These are phyloP conservation scores for Tylopilus plumbeoviolaceoides DNA, from an alignment of 768 basidiomycete genomes.

Conservation along the genomic window DNA sequence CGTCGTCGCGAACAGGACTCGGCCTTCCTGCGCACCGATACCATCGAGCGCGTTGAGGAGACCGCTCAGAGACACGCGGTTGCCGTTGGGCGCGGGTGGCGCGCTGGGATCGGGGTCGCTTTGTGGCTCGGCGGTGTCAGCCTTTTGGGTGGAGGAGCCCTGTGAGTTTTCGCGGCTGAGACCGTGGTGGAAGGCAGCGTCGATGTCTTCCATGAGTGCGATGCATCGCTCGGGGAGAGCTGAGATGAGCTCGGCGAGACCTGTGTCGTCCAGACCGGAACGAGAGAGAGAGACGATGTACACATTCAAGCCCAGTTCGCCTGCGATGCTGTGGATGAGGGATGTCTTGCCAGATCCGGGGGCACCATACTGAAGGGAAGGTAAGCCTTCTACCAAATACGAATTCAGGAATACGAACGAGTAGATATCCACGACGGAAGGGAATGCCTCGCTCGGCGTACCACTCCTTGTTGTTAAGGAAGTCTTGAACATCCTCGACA, in stretches of 20 bases:
- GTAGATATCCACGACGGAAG: slow-evolving; percentile 75
- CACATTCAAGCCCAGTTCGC: slow-evolving; percentile 71
- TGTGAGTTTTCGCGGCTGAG: slow-evolving; percentile 31
- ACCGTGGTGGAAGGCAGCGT: slow-evolving; percentile 61
- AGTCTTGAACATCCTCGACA: slow-evolving; percentile 66
- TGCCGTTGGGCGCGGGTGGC: slow-evolving; percentile 12
- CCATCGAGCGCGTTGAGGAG: slow-evolving; percentile 79
- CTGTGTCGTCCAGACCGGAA: slow-evolving; percentile 56
- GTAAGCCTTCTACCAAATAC: neutral
- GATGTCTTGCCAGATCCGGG: slow-evolving; percentile 80
- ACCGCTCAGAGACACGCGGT: slow-evolving; percentile 62
- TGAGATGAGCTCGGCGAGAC: slow-evolving; percentile 54
- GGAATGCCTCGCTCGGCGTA: slow-evolving; percentile 76
- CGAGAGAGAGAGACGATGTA: slow-evolving; percentile 70
- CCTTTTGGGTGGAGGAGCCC: neutral
- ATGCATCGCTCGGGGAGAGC: slow-evolving; percentile 68
- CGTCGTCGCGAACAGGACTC: slow-evolving; percentile 74
- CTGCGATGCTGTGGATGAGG: slow-evolving; percentile 70
- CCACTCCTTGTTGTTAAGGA: slow-evolving; percentile 66
- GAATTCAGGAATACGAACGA: slow-evolving; percentile 32
- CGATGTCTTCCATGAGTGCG: slow-evolving; percentile 81
- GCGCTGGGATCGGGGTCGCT: neutral
- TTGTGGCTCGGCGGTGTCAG: neutral
- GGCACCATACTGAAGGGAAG: slow-evolving; percentile 50
- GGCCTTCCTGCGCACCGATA: slow-evolving; percentile 77